Base-by-base conservation (phyloP, 169 alveolate species). In the Amoebophrya sp. region DNA sequence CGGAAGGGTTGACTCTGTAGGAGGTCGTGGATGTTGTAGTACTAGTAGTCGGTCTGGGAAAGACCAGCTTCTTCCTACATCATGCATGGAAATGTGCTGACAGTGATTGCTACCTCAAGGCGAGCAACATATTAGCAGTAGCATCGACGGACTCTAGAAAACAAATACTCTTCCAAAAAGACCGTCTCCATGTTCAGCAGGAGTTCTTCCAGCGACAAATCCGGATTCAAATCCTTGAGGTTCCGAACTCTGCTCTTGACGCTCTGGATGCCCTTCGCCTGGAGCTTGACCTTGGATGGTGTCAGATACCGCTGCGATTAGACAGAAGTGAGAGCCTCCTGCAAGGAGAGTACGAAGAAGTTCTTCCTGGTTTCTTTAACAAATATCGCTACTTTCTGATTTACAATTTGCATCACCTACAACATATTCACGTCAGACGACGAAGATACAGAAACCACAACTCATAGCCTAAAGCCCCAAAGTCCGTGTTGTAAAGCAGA, bases 301-400 rank as follows among this genome's bases (percentile, higher is more conserved):
- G 83, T 65, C 2, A 65, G 83, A 36, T 65, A 65, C 83, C 83
- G 83, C n/a, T n/a, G n/a, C n/a, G n/a, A n/a, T n/a, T n/a, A n/a
- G n/a, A n/a, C n/a, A n/a, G n/a, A n/a, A n/a, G n/a, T n/a, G n/a
- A n/a, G n/a, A n/a, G n/a, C n/a, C n/a, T n/a, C n/a, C n/a, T n/a
- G n/a, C n/a, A n/a, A n/a, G n/a, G n/a, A n/a, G n/a, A n/a, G n/a
- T n/a, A n/a, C n/a, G n/a, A n/a, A n/a, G n/a, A n/a, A n/a, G n/a
- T n/a, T n/a, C n/a, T n/a, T n/a, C n/a, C n/a, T n/a, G n/a, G n/a
- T n/a, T n/a, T n/a, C n/a, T n/a, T n/a, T n/a, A n/a, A n/a, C n/a
- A n/a, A n/a, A n/a, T n/a, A n/a, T n/a, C n/a, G n/a, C n/a, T n/a
- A n/a, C n/a, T n/a, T n/a, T n/a, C n/a, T n/a, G n/a, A n/a, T n/a